Percentiles rank a stretch among this genome's conserved stretches.
Conservation (phyloP, 78 protist genomes). For the Monocercomonoides exilis region DNA sequence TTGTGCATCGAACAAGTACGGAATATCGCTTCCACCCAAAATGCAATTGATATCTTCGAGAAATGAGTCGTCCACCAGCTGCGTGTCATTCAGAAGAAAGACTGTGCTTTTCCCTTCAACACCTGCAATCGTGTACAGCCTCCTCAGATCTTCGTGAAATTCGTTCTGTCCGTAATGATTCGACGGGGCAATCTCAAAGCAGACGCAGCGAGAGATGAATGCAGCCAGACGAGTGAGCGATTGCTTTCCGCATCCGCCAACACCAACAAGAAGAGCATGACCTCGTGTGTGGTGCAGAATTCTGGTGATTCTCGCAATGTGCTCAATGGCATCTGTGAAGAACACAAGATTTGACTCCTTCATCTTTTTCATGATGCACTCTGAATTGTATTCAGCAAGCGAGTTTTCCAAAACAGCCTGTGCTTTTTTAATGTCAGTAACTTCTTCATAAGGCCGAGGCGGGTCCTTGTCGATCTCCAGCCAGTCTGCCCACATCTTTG, state of each 20-base stretch:
- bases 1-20: slow-evolving; percentile 46
- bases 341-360: slow-evolving; percentile 45
- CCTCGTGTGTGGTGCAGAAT: slow-evolving; percentile 44
- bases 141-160: slow-evolving; percentile 56
- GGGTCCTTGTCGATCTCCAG: neutral
- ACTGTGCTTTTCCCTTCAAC: slow-evolving; percentile 28
- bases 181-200: slow-evolving; percentile 39
- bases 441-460: neutral
- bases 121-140: slow-evolving; percentile 44
- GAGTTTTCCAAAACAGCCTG: neutral
- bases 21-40: slow-evolving; percentile 41
- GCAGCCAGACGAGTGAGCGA: slow-evolving; percentile 47
- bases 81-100: slow-evolving; percentile 56
- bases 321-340: slow-evolving; percentile 46
- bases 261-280: slow-evolving; percentile 50
- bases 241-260: slow-evolving; percentile 55
- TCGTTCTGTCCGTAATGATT: slow-evolving; percentile 43
- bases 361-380: neutral
- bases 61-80: slow-evolving; percentile 58
- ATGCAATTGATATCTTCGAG: slow-evolving; percentile 70
- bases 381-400: neutral
- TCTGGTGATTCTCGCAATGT: slow-evolving; percentile 32
- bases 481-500: neutral
- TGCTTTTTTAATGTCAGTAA: neutral
- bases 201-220: slow-evolving; percentile 18